Base-by-base conservation (phyloP, 1,284 basidiomycete genomes). In the Pisolithus thermaeus region DNA sequence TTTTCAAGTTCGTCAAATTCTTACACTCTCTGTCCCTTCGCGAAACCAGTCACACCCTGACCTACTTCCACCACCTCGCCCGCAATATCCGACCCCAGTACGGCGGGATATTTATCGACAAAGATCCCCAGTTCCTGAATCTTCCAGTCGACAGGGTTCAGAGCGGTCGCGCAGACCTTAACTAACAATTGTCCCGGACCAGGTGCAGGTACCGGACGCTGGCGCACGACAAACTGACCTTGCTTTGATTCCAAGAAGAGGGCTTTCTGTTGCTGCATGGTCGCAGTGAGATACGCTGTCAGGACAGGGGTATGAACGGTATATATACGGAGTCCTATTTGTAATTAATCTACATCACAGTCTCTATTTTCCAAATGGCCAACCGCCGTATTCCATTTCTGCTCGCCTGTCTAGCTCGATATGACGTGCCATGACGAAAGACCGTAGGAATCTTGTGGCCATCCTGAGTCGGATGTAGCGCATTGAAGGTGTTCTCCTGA, bases 101-200 rank as follows among this genome's bases (percentile, higher is more conserved):
- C 56, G 5, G 68, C 61, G 4, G 70, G 73, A 51, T 60, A 75
- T 0, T 59, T 41, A 1, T 60, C 56, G 4, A 65, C 11, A 32
- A 58, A 60, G 1, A 41, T 25, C 6, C 62, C 67, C 28, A 52
- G 42, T 49, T 61, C 16, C 39, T 61, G 56, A 11, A 68, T 67
- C 57, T 75, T 76, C 61, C 69, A 78, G 59, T 79, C 78, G n/a
- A 75, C 56, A 4, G 77, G 77, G 57, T 79, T 79, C 11, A 81
- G 65, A 3, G 68, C 73, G 8, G 68, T 53, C 0, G 75, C 58
- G 5, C 71, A 54, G 35, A 79, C 54, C 54, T 73, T 74, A 50
- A 79, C 67, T 22, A 79, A 64, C 2, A 81, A 56, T 55, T 80
- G 67, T 5, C 71, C 71, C 4, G 62, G 57, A 7, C 64, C 67